Base-by-base conservation (phyloP, 345 rosid species). In the Ceriops decandra region DNA sequence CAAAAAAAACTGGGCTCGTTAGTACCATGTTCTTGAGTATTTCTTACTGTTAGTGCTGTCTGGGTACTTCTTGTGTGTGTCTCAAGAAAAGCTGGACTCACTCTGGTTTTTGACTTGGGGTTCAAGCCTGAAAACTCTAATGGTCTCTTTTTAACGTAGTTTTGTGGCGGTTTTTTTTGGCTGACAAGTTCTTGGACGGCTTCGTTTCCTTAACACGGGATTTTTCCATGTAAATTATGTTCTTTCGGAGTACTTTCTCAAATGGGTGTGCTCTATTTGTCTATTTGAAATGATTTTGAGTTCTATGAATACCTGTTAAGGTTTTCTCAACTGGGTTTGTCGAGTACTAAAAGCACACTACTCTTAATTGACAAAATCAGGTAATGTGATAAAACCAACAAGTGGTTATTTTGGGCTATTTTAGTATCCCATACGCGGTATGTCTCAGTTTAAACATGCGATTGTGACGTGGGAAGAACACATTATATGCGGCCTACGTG, bases 401-500 rank as follows among this genome's bases (percentile, higher is more conserved):
- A 42, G 49, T 42, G 49, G 47, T 42, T 42, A 42, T 42, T 42
- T 42, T 42, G 47, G 16, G 47, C 16, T 42, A 7, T 33, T 33
- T 7, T 33, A 33, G 36, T 7, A 33, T 38, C 13, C 19, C 17
- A 13, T 42, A 1, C 13, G 1, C 19, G 49, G 5, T 42, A 42
- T 42, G 49, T 42, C 49, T 42, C 49, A 42, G 49, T 42, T 42
- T 42, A 42, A 42, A 42, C 49, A 42, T 42, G 15, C 5, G 5
- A 42, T 42, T 42, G 49, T 42, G 59, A 62, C 68, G 11, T 85
- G 89, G 89, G 77, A 85, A 64, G 86, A 85, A 76, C 77, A 72
- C 67, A 68, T 74, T 72, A 58, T 83, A 20, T 81, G 80, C 31
- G 72, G 62, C 1, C 85, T 81, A 65, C 83, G 83, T 6, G 89